Conservation (phyloP, 805 yeast species). For the Zygotorulaspora sp. region DNA sequence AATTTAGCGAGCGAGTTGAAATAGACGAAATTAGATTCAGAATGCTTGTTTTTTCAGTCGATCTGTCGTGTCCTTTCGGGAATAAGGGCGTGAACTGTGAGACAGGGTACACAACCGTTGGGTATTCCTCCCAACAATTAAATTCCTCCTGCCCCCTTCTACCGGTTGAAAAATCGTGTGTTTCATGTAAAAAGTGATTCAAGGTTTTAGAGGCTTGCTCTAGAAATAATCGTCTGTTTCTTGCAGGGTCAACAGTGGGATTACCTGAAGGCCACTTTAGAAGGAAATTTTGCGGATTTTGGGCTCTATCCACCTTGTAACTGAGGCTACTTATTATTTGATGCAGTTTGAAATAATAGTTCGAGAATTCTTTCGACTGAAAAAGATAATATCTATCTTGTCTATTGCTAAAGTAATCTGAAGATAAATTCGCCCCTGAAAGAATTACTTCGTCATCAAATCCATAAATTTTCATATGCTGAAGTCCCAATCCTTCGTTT, state of each 20-base stretch:
- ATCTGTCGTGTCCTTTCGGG: conserved; percentile 45
- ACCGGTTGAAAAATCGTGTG: neutral
- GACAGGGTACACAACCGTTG: conserved; percentile 80
- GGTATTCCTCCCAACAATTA: conserved; percentile 26
- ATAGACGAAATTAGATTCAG: conserved; percentile 53
- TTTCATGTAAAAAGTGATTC: conserved; percentile 49
- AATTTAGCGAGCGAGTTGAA: conserved; percentile 51
- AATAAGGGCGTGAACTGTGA: conserved; percentile 87
- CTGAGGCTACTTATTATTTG: conserved; percentile 63
- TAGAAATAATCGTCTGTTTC: conserved; percentile 48
- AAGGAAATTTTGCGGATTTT: conserved; percentile 45
- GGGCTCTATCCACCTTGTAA: conserved; percentile 53
- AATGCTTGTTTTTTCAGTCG: conserved; percentile 79
- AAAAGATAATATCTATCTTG: conserved; percentile 89
- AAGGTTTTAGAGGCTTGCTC: conserved; percentile 53
- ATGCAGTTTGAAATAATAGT: conserved; percentile 73
- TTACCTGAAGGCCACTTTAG: conserved; percentile 74
- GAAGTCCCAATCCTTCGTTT: conserved; percentile 88
- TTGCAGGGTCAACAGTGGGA: conserved; percentile 60
- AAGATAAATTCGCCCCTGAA: conserved; percentile 86
- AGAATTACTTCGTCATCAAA: conserved; percentile 85
- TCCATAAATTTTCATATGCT: conserved; percentile 96
- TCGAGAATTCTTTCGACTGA: conserved; percentile 50
- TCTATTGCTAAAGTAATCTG: conserved; percentile 89
- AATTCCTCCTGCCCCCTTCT: neutral